Evolutionary conservation across 2,329 filamentous ascomycete species (phyloP).

Genomic region (Chaetothyriales sp.): DNA sequence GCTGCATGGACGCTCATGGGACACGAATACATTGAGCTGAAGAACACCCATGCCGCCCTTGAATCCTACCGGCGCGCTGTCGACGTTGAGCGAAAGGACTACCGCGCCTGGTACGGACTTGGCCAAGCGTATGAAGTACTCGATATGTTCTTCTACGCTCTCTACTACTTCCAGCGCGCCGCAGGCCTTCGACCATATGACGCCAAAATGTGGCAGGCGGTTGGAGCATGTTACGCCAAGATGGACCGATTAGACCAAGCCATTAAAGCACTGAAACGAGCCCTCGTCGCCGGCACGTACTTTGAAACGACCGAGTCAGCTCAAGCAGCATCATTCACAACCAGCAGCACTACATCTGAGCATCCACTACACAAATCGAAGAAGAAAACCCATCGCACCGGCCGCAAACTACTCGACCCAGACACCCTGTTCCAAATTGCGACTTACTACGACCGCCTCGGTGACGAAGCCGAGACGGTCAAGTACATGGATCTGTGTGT

Average conservation of each 20-base stretch:
- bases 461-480: conserved; percentile 61
- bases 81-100: conserved; percentile 89
- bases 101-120: conserved; percentile 93
- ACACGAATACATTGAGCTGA: conserved; percentile 95
- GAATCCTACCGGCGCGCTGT: conserved; percentile 92
- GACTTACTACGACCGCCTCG: conserved; percentile 66
- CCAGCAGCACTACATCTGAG: conserved; percentile 1
- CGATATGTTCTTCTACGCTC: conserved; percentile 91
- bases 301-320: conserved; percentile 49
- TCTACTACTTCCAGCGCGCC: conserved; percentile 96
- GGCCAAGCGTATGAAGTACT: conserved; percentile 95
- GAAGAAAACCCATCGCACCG: conserved; percentile 8
- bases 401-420: conserved; percentile 59
- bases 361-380: conserved; percentile 2
- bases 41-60: conserved; percentile 95
- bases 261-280: conserved; percentile 88
- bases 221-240: conserved; percentile 79
- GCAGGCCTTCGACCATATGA: conserved; percentile 89
- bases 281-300: conserved; percentile 73
- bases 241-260: conserved; percentile 78
- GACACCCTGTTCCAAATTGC: conserved; percentile 86
- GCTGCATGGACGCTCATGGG: conserved; percentile 98
- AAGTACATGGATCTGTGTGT: conserved; percentile 92
- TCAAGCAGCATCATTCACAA: conserved; percentile 6
- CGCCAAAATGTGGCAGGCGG: conserved; percentile 97